Conservation (phyloP, 257 asterid genomes). For the Nicotiana noctiflora region DNA sequence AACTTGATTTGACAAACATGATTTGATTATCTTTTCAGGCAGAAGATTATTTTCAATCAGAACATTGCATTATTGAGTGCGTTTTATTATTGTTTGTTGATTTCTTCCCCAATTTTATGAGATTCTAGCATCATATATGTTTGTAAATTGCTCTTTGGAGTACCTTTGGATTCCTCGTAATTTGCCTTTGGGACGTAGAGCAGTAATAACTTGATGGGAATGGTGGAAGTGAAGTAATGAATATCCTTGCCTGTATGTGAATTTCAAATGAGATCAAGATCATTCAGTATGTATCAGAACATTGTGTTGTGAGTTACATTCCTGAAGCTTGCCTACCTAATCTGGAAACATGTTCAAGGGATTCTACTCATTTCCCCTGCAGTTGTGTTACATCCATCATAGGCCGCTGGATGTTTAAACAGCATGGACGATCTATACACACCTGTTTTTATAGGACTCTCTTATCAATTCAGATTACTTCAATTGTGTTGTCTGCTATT, state of each 20-base stretch:
- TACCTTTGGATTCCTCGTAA: not conserved
- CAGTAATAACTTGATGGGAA: not conserved
- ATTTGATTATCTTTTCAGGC: not conserved
- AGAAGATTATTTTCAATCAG: not conserved
- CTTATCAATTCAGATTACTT: not conserved
- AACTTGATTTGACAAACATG: not conserved
- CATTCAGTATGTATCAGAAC: not conserved
- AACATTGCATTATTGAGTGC: conserved; percentile 2
- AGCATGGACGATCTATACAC: not conserved
- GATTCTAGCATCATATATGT: not conserved
- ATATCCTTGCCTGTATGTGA: not conserved
- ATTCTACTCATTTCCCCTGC: not conserved
- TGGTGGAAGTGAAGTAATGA: not conserved
- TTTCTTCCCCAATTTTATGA: not conserved
- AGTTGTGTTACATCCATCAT: not conserved
- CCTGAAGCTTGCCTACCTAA: not conserved
- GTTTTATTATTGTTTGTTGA: not conserved
- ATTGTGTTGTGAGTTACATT: not conserved
- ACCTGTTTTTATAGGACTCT: not conserved
- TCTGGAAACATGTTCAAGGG: conserved; percentile 1
- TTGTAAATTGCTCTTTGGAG: not conserved
- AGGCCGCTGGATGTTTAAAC: not conserved
- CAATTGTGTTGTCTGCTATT: not conserved
- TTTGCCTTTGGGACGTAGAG: not conserved
- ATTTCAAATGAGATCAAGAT: not conserved